Percentiles rank a stretch among this genome's conserved stretches.
Evolutionary conservation across 2,329 filamentous ascomycete species (phyloP).

Genomic region (Paecilomyces variotii): DNA sequence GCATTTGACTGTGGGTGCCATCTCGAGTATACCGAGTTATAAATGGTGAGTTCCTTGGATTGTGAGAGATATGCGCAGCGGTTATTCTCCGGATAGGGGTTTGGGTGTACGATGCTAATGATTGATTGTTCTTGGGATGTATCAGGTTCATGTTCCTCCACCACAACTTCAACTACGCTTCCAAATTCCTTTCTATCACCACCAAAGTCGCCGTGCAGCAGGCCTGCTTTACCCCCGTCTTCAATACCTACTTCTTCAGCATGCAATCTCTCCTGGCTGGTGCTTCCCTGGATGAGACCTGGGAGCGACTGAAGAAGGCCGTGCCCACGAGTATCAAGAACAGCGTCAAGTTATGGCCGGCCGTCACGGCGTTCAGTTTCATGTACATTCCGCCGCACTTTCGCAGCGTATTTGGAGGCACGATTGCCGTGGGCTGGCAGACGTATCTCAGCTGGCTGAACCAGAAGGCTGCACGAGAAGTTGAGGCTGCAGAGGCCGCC

Average conservation of each 20-base stretch:
- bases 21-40: slow-evolving; percentile 69
- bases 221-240: slow-evolving; percentile 68
- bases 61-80: not conserved
- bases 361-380: slow-evolving; percentile 78
- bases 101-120: not conserved
- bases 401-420: slow-evolving; percentile 68
- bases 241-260: slow-evolving; percentile 77
- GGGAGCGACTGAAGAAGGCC: slow-evolving; percentile 63
- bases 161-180: slow-evolving; percentile 74
- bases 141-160: slow-evolving; percentile 71
- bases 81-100: not conserved
- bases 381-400: slow-evolving; percentile 74
- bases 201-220: slow-evolving; percentile 79
- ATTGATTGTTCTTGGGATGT: not conserved
- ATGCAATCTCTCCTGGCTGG: slow-evolving; percentile 69
- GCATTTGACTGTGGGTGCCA: slow-evolving; percentile 64
- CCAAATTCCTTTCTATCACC: slow-evolving; percentile 59
- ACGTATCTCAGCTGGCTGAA: slow-evolving; percentile 81
- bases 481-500: slow-evolving; percentile 29
- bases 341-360: slow-evolving; percentile 80
- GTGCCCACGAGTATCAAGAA: slow-evolving; percentile 71
- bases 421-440: slow-evolving; percentile 84
- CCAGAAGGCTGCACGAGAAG: slow-evolving; percentile 57
- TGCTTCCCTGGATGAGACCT: slow-evolving; percentile 54
- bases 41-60: slow-evolving; percentile 55